Evolutionary conservation across 2,329 filamentous ascomycete species (phyloP).

Genomic region (Xylariaceae sp.): DNA sequence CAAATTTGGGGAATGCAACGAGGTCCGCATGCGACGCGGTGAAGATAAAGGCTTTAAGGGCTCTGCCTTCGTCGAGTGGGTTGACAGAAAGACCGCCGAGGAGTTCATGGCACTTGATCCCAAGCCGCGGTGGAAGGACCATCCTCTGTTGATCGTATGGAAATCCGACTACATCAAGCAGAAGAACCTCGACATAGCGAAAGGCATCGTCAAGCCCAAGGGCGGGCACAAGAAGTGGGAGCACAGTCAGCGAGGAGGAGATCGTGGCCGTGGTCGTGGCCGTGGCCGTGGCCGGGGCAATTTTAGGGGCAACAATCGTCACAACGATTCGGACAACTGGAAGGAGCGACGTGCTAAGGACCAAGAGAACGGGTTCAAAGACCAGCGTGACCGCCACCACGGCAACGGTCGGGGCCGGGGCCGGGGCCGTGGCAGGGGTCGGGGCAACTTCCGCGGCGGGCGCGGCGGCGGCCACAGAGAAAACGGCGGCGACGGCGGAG

Average conservation of each 20-base stretch:
- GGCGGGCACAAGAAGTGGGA: constrained; percentile 27
- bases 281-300: constrained; percentile 29
- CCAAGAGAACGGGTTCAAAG: constrained; percentile 51
- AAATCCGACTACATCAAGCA: constrained; percentile 83
- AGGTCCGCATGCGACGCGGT: constrained; percentile 77
- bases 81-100: constrained; percentile 66
- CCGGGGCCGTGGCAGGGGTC: constrained; percentile 36
- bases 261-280: constrained; percentile 30
- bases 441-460: constrained; percentile 30
- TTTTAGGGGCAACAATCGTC: constrained; percentile 20
- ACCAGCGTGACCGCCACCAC: constrained; percentile 31
- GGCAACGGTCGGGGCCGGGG: constrained; percentile 28
- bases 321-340: constrained; percentile 49
- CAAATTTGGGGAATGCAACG: constrained; percentile 68
- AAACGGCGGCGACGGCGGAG: constrained; percentile 26
- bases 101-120: constrained; percentile 74
- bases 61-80: constrained; percentile 92
- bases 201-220: constrained; percentile 60
- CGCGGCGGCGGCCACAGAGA: constrained; percentile 33
- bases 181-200: constrained; percentile 64
- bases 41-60: constrained; percentile 79
- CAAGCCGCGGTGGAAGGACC: constrained; percentile 75
- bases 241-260: constrained; percentile 21
- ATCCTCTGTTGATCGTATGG: constrained; percentile 73
- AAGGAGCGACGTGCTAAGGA: constrained; percentile 57